phyloP scores from a whole-genome alignment of 805 yeast genomes.

The Kodamaea fukazawae region DNA sequence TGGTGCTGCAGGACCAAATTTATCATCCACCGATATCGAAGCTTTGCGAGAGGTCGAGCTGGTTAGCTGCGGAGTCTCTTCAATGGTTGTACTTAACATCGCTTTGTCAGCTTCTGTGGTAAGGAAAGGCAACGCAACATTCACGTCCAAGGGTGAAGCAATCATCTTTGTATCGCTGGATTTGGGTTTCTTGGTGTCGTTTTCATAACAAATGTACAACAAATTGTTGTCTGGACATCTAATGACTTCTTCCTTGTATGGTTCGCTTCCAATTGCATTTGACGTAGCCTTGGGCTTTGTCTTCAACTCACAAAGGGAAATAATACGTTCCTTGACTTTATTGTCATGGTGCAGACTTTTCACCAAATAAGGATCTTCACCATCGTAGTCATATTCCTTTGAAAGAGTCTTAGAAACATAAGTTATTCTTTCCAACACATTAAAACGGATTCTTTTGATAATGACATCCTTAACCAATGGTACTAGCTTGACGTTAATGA shows the following conservation, averaged over 20 bases:
- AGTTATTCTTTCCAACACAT: slow-evolving; percentile 63
- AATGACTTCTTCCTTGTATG: slow-evolving; percentile 59
- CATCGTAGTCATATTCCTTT: slow-evolving; percentile 52
- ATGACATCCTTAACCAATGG: slow-evolving; percentile 63
- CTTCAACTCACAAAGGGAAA: slow-evolving; percentile 62
- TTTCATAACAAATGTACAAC: slow-evolving; percentile 53
- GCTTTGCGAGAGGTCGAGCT: slow-evolving; percentile 27
- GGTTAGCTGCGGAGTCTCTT: slow-evolving; percentile 4
- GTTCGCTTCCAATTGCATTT: slow-evolving; percentile 36
- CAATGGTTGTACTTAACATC: slow-evolving; percentile 19
- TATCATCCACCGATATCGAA: slow-evolving; percentile 17
- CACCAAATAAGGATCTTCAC: slow-evolving; percentile 20
- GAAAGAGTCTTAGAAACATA: slow-evolving; percentile 56
- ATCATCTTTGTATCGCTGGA: slow-evolving; percentile 21
- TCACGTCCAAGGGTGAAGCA: slow-evolving; percentile 43
- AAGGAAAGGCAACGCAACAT: slow-evolving; percentile 42
- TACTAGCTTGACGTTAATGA: slow-evolving; percentile 62
- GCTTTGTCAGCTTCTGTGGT: slow-evolving; percentile 37
- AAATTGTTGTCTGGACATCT: slow-evolving; percentile 60
- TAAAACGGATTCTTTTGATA: slow-evolving; percentile 62
- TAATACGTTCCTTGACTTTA: slow-evolving; percentile 45
- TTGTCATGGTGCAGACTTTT: slow-evolving; percentile 7
- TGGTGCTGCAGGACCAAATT: slow-evolving; percentile 12
- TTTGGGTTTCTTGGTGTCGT: slow-evolving; percentile 12
- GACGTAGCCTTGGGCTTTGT: slow-evolving; percentile 41